Evolutionary conservation across 2,329 filamentous ascomycete species (phyloP), one percentile per base, ranked within the genome.

Genomic region (Dothidotthia symphoricarpi): DNA sequence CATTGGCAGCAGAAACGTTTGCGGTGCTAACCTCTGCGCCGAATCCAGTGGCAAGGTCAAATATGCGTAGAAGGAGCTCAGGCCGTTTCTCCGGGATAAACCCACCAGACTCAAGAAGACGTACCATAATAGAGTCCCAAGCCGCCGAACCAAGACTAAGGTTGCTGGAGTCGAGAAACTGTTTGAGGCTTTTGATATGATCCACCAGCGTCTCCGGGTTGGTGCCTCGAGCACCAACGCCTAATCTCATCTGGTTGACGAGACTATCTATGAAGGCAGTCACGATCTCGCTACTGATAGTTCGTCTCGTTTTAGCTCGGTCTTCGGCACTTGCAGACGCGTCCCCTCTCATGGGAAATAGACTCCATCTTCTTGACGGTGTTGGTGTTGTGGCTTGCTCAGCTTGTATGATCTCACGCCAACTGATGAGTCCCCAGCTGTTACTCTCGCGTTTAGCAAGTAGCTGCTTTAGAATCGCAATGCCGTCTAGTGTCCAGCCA

Each of bases 261-360:
- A 80, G 55, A 12, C 72, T 75, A 49, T 80, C 75, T 19, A 80
- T 63, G 27, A 80, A 70, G 5, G 76, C 74, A 34, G 72, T 66
- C 16, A 82, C 70, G 9, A 82, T 71, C 59, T 83, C 80, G 28
- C 69, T 69, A 51, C 78, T 82, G 50, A 83, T 72, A 0, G 75
- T 80, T 33, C 68, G 61, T 25, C 61, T 59, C 8, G 71, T 66
- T 26, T 55, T 51, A 8, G 49, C 50, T 29, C 57, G 55, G 27
- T 61, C 58, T 34, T 60, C 36, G 13, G 44, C 37, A 16, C 51
- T 51, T 15, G 50, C 43, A n/a, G 43, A 39, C 15, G 34, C 38
- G 24, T 52, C 43, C 14, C 43, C 45, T n/a, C 32, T 43, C 41
- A 45, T 47, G 12, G 45, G 41, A 28, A 66, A 59, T 2, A 61